Evolutionary conservation across 306 rosid genomes (phyloP), one percentile per base, ranked within the genome.

Genomic region (Malus sieversii): DNA sequence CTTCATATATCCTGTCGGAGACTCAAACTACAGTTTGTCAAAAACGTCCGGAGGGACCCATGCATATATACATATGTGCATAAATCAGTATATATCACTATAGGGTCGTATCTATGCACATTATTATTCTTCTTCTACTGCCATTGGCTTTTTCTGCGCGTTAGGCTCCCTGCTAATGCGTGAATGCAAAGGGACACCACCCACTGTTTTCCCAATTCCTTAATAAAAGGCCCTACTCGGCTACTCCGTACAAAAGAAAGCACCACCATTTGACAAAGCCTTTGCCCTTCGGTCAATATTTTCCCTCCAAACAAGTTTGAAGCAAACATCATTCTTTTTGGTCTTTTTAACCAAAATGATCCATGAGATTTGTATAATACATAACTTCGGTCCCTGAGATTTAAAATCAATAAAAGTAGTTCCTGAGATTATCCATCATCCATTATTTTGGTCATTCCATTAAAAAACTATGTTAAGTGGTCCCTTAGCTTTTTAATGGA

Each of bases 1-100:
- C 63, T 38, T 53, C 75, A 11, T 74, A 79, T 81, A 40, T 86
- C 70, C 15, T 86, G 90, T 86, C 90, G 87, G 87, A 66, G 80
- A 68, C 84, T 76, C 63, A 48, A 72, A 68, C 79, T 30, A 76
- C 90, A 84, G 71, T 58, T 81, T 69, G 84, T 86, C 90, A 83
- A 83, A 80, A 60, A 22, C 57, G 14, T 22, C 32, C 32, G 78
- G 74, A 66, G 76, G 81, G 84, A 67, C 86, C 86, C 76, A 35
- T 33, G 13, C 15, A 16, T 19, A 27, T 13, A 14, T 15, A 15
- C 16, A 42, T 42, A 42, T 42, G 12, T 48, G 16, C 16, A 48
- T 48, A 14, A 46, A 60, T 30, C 67, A 63, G 67, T 63, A 15
- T 23, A 22, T 15, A 63, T 30, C 67, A 30, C 68, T 3, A 10